Conservation (phyloP, 257 asterid genomes). For the Solanum infundibuliforme region DNA sequence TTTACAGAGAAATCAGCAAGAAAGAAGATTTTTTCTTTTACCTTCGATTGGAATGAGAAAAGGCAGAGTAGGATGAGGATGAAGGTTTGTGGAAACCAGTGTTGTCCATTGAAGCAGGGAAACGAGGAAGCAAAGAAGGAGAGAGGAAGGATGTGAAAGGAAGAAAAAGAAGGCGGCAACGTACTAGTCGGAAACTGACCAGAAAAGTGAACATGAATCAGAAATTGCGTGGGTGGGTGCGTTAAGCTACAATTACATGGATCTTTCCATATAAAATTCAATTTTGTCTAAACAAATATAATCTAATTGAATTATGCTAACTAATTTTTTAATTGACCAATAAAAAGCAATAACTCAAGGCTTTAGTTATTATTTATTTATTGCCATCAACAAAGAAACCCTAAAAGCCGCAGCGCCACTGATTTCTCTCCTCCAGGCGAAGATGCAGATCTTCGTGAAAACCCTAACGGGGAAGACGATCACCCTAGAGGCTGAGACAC, state of each 20-base stretch:
- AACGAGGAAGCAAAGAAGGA: conserved; percentile 7
- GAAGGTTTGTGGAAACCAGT: neutral
- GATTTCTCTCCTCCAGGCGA: conserved; percentile 10
- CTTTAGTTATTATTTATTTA: too few relatives aligned
- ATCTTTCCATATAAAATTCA: too few relatives aligned
- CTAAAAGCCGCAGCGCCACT: neutral
- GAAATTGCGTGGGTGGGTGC: too few relatives aligned
- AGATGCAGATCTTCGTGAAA: conserved; percentile 75
- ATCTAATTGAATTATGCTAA: too few relatives aligned
- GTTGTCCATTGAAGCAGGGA: neutral
- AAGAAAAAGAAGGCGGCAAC: conserved; percentile 16
- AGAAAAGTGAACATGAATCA: neutral
- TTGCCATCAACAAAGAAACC: neutral
- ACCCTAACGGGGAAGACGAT: conserved; percentile 76
- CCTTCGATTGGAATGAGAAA: conserved; percentile 39
- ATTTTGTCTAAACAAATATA: too few relatives aligned
- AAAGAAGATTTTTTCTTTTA: neutral
- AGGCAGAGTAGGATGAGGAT: conserved; percentile 27
- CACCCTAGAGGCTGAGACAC: conserved; percentile 10
- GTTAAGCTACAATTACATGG: too few relatives aligned
- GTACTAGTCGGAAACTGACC: conserved; percentile 20
- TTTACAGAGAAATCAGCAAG: neutral
- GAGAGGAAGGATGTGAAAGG: conserved; percentile 9
- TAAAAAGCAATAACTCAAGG: too few relatives aligned
- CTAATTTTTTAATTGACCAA: too few relatives aligned